Base-by-base conservation (phyloP, 2,329 filamentous ascomycete genomes). In the Penicillium sp. region DNA sequence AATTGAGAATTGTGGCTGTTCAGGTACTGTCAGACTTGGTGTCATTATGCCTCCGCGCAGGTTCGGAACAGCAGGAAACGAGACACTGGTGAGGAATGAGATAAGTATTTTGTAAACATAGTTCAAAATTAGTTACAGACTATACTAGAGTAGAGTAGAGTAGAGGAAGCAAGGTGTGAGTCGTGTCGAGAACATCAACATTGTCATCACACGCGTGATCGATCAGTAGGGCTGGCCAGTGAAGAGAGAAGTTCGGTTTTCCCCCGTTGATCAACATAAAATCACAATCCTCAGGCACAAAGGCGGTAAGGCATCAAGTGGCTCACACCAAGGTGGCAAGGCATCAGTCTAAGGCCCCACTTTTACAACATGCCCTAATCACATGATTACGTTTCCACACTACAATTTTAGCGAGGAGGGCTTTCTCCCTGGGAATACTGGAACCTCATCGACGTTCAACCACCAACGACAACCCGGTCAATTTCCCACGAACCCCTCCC, bases 321-420 rank as follows among this genome's bases (percentile, higher is more conserved):
- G 19, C 19, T n/a, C n/a, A n/a, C 6, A 22, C 3, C 6, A 22
- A 22, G 19, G 19, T 6, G 19, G 19, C 59, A 66, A 36, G 64
- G 61, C 65, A 60, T 61, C 63, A 66, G 33, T 54, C 45, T 8
- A 48, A 22, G 39, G 36, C 39, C 36, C 16, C 27, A 39, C 22
- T 29, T 29, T 43, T 22, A 16, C 41, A 44, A 30, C 38, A 40
- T 50, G 65, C 69, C 69, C 65, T 69, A 68, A 52, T 62, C 57
- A 60, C 56, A 50, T 60, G 57, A 60, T 53, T 25, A 4, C 4
- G 22, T 25, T 47, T 46, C 50, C 55, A 53, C 61, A 63, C 22
- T 25, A 25, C 68, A 52, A 40, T 11, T 65, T 73, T 72, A 73
- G 71, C 71, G 70, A 72, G 66, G 63, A 65, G 67, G 64, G 70